Evolutionary conservation across 805 yeast genomes (phyloP).

Genomic region (Cyberlindnera subsufficiens): DNA sequence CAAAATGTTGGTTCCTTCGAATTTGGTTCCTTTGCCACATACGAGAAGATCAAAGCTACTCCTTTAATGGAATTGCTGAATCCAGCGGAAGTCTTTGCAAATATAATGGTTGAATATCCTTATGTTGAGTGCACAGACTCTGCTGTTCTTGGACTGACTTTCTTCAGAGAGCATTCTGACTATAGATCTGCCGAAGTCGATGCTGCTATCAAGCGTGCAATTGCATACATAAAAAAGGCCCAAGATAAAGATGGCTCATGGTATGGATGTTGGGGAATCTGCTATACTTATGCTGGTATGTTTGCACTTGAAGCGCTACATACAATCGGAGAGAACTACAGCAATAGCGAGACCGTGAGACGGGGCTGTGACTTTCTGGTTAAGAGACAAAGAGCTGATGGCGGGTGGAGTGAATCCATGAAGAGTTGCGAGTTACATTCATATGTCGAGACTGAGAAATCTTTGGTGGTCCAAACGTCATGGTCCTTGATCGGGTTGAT

Average conservation of each 20-base stretch:
- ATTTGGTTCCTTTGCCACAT: constrained; percentile 88
- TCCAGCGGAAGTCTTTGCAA: constrained; percentile 97
- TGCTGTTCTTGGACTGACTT: constrained; percentile 79
- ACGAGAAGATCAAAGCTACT: constrained; percentile 81
- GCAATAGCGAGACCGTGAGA: constrained; percentile 53
- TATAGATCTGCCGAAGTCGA: constrained; percentile 65
- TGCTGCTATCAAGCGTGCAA: constrained; percentile 67
- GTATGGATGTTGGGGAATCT: constrained; percentile 99
- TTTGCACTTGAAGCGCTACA: constrained; percentile 91
- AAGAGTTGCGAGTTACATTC: constrained; percentile 77
- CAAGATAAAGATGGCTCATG: constrained; percentile 87
- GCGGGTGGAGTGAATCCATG: constrained; percentile 98
- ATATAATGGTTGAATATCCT: constrained; percentile 97
- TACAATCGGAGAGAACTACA: constrained; percentile 59
- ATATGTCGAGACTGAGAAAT: constrained; percentile 57
- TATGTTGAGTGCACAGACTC: constrained; percentile 98
- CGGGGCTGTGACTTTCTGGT: constrained; percentile 84
- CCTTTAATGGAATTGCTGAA: constrained; percentile 70
- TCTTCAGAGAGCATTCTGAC: constrained; percentile 59
- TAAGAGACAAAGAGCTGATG: constrained; percentile 72
- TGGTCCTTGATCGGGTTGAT: constrained; percentile 87
- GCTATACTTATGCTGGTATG: constrained; percentile 95
- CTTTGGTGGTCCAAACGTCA: constrained; percentile 83
- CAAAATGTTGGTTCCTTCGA: constrained; percentile 80
- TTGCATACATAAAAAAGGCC: constrained; percentile 58